Percentiles rank a stretch among this genome's conserved stretches.
Evolutionary conservation across 768 basidiomycete genomes (phyloP).

Genomic region (Termitomyces sp.): DNA sequence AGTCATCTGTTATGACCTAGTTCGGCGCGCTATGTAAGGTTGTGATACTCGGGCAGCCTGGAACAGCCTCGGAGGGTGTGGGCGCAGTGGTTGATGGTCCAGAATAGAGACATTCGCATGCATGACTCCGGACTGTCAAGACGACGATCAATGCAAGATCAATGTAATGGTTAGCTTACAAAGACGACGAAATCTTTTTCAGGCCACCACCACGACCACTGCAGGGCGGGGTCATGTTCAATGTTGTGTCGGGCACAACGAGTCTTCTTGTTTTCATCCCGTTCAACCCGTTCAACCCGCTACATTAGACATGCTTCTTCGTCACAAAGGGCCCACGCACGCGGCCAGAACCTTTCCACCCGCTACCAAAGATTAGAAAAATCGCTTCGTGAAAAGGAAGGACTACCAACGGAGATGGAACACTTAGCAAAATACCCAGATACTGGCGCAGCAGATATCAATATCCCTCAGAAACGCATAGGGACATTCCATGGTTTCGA

Average conservation of each 20-base stretch:
- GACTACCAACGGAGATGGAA: conserved; percentile 27
- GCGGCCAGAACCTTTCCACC: conserved; percentile 58
- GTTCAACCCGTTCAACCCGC: conserved; percentile 1
- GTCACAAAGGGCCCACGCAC: conserved; percentile 24
- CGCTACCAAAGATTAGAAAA: conserved; percentile 57
- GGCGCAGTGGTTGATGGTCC: too few relatives aligned
- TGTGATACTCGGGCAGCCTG: background rate
- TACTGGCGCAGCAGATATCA: background rate
- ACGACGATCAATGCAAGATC: background rate
- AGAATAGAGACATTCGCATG: too few relatives aligned
- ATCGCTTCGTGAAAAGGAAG: conserved; percentile 41
- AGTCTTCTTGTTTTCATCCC: background rate
- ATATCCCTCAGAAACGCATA: background rate
- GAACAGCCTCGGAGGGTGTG: background rate
- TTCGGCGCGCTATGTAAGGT: background rate
- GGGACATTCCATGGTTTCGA: conserved; percentile 48
- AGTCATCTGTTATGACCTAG: background rate
- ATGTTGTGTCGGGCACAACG: conserved; percentile 14
- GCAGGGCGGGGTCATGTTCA: conserved; percentile 14
- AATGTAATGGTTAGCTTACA: conserved; percentile 3
- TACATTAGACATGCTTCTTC: conserved; percentile 10
- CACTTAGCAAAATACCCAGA: conserved; percentile 12
- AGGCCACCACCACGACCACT: background rate
- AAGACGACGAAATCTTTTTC: background rate
- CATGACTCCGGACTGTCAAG: too few relatives aligned